Evolutionary conservation across 2,329 filamentous ascomycete species (phyloP).

Genomic region (Phialophora tarda): DNA sequence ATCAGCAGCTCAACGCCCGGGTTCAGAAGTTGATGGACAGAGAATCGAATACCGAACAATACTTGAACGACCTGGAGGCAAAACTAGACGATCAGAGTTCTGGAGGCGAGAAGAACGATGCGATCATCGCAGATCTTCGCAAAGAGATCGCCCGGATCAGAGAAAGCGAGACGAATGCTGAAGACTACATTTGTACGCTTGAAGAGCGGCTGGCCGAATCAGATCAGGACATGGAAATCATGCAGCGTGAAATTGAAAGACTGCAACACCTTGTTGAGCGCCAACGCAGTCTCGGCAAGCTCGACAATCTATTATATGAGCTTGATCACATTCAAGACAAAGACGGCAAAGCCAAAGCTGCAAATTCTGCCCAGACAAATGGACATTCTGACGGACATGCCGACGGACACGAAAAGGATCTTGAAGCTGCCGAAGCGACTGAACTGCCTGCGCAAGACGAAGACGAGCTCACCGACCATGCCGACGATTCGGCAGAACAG

Average conservation of each 20-base stretch:
- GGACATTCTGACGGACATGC: constrained; percentile 51
- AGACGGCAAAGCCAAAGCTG: constrained; percentile 47
- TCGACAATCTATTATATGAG: constrained; percentile 90
- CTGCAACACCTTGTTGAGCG: constrained; percentile 94
- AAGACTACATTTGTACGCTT: constrained; percentile 96
- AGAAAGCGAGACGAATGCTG: constrained; percentile 86
- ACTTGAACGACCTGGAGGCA: constrained; percentile 87
- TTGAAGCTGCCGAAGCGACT: constrained; percentile 53
- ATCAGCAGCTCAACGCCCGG: constrained; percentile 83
- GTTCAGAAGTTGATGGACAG: constrained; percentile 93
- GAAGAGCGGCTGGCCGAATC: constrained; percentile 95
- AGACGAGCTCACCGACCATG: constrained; percentile 38
- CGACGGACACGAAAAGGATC: constrained; percentile 47
- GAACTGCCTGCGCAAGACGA: constrained; percentile 44
- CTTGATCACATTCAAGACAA: constrained; percentile 77
- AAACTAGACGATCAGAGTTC: constrained; percentile 89
- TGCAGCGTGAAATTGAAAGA: constrained; percentile 94
- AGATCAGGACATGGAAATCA: constrained; percentile 92
- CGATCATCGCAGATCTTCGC: constrained; percentile 82
- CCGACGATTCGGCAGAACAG: constrained; percentile 34
- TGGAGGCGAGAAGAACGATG: constrained; percentile 89
- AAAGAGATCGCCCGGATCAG: constrained; percentile 88
- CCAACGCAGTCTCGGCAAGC: constrained; percentile 89
- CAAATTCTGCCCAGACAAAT: constrained; percentile 42
- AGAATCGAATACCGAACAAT: constrained; percentile 88